A percentile compares a stretch with the other conserved stretches of the same genome.
Conservation (phyloP, 2,329 filamentous ascomycete genomes). For the Penicillium sp. region DNA sequence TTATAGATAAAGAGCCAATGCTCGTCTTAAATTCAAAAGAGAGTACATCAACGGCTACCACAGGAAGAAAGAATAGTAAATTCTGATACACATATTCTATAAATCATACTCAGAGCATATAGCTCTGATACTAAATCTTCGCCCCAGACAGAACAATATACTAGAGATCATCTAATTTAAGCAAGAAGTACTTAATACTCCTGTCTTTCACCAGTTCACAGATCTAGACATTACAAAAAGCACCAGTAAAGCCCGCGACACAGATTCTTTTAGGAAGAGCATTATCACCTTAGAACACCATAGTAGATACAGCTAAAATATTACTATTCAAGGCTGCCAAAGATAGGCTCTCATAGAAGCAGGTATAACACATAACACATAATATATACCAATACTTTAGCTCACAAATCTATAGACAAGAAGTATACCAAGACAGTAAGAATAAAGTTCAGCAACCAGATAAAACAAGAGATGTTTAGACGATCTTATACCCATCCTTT, state of each 20-base stretch:
- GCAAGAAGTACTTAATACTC: slow-evolving; percentile 12
- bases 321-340: slow-evolving; percentile 14
- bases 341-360: slow-evolving; percentile 17
- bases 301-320: slow-evolving; percentile 17
- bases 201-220: slow-evolving; percentile 15
- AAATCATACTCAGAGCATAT: slow-evolving; percentile 18
- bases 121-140: slow-evolving; percentile 19
- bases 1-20: slow-evolving; percentile 19
- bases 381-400: too few relatives aligned
- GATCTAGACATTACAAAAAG: slow-evolving; percentile 10
- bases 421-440: slow-evolving; percentile 11
- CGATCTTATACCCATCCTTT: slow-evolving; percentile 19
- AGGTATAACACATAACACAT: background rate
- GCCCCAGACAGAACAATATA: slow-evolving; percentile 9
- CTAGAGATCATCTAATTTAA: slow-evolving; percentile 14
- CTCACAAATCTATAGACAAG: slow-evolving; percentile 2
- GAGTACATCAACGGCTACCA: slow-evolving; percentile 20
- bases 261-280: slow-evolving; percentile 19
- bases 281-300: slow-evolving; percentile 13
- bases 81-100: slow-evolving; percentile 20
- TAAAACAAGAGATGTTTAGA: slow-evolving; percentile 11
- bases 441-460: slow-evolving; percentile 17
- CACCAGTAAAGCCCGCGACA: slow-evolving; percentile 8
- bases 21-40: slow-evolving; percentile 22
- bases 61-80: slow-evolving; percentile 17